A percentile compares a stretch with the other conserved stretches of the same genome.
Evolutionary conservation across 768 basidiomycete genomes (phyloP).

Genomic region (Naganishia randhawae): DNA sequence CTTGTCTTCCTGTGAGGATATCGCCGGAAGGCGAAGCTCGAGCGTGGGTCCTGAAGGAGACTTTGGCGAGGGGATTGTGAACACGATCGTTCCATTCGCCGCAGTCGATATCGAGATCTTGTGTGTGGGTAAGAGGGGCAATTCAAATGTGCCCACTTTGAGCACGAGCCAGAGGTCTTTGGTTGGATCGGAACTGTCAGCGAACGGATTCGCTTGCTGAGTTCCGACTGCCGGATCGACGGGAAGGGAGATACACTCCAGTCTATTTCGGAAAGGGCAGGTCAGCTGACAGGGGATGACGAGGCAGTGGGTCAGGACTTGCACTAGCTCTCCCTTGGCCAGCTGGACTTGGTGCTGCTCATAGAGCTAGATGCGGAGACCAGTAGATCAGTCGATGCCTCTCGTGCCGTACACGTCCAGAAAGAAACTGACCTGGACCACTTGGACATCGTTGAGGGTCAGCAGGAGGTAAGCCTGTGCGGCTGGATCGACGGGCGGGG

Average conservation of each 20-base stretch:
- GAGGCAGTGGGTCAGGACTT: neutral
- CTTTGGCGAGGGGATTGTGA: constrained; percentile 51
- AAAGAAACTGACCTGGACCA: constrained; percentile 40
- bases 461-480: constrained; percentile 46
- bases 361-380: constrained; percentile 33
- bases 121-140: constrained; percentile 61
- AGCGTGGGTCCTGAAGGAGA: constrained; percentile 40
- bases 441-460: constrained; percentile 41
- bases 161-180: constrained; percentile 67
- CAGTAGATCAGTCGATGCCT: neutral
- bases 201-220: constrained; percentile 47
- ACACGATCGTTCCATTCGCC: constrained; percentile 44
- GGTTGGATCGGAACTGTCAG: constrained; percentile 49
- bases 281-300: neutral
- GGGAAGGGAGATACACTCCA: constrained; percentile 57
- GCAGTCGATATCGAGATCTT: constrained; percentile 52
- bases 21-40: constrained; percentile 44
- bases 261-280: constrained; percentile 54
- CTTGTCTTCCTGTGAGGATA: constrained; percentile 50
- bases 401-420: neutral
- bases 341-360: constrained; percentile 39
- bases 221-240: constrained; percentile 43
- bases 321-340: constrained; percentile 41
- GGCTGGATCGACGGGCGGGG: constrained; percentile 12
- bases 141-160: constrained; percentile 58